phyloP scores from a whole-genome alignment of 768 basidiomycete genomes.

The Mycena venus region DNA sequence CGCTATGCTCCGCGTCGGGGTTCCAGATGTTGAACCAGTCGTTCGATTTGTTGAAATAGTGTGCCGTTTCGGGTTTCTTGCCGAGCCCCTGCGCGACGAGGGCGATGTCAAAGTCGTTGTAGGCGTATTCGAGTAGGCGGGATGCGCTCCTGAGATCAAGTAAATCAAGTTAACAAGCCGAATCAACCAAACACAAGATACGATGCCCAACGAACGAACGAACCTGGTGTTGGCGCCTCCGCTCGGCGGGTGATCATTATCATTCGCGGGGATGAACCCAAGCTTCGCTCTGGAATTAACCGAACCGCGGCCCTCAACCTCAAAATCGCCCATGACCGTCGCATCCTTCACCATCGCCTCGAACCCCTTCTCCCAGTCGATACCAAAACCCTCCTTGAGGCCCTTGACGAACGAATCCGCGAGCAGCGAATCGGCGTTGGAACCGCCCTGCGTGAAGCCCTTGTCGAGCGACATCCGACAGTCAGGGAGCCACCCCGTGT shows the following conservation, averaged over 20 bases:
- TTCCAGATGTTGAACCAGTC: slow-evolving; percentile 35
- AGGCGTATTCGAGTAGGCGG: slow-evolving; percentile 31
- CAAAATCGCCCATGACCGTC: slow-evolving; percentile 26
- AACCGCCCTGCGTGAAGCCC: slow-evolving; percentile 43
- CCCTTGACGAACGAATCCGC: slow-evolving; percentile 42
- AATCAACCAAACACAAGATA: no score
- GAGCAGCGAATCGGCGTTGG: slow-evolving; percentile 42
- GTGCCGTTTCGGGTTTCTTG: slow-evolving; percentile 2
- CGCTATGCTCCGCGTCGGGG: slow-evolving; percentile 16
- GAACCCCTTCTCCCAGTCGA: slow-evolving; percentile 41
- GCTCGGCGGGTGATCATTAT: slow-evolving; percentile 23
- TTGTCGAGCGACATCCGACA: slow-evolving; percentile 42
- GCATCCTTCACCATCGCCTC: slow-evolving; percentile 38
- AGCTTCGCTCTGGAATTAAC: slow-evolving; percentile 2
- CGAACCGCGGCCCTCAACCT: slow-evolving; percentile 23
- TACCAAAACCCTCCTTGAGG: slow-evolving; percentile 30
- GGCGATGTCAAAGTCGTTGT: slow-evolving; percentile 32
- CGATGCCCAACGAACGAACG: not conserved
- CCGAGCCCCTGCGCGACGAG: slow-evolving; percentile 31
- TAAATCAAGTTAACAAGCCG: not conserved
- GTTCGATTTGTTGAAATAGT: slow-evolving; percentile 27
- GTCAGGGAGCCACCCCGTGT: slow-evolving; percentile 41
- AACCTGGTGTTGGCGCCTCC: slow-evolving; percentile 21
- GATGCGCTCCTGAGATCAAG: slow-evolving; percentile 25
- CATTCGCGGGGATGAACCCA: slow-evolving; percentile 17